These are phyloP conservation scores for Triadica sebifera DNA, from an alignment of 345 rosid species.

Conservation along the genomic window DNA sequence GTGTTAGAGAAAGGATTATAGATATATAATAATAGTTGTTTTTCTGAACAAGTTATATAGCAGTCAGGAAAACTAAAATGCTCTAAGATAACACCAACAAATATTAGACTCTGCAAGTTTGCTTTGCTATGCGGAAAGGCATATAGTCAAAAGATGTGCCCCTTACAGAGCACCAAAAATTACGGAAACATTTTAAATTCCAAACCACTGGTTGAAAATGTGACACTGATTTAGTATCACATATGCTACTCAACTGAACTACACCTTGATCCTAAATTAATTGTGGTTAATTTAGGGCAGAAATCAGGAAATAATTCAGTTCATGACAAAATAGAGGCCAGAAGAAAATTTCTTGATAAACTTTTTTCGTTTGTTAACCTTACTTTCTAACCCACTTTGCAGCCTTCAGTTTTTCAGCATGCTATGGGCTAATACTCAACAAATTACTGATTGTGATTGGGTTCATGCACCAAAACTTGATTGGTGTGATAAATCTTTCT, in stretches of 20 bases:
- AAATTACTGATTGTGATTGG: not conserved
- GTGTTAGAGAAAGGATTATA: not conserved
- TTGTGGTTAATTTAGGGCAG: not conserved
- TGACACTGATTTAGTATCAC: not conserved
- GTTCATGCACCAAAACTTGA: not conserved
- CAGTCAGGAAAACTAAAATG: not conserved
- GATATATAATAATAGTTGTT: not conserved
- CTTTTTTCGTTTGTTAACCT: not conserved
- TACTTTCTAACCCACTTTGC: not conserved
- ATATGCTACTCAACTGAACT: not conserved
- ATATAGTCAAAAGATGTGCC: not conserved
- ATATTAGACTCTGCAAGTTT: not conserved
- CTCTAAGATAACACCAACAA: not conserved
- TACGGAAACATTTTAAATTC: not conserved
- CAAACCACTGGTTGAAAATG: not conserved
- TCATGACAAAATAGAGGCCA: not conserved
- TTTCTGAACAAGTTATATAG: not conserved
- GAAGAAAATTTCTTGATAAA: not conserved
- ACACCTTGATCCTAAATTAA: not conserved
- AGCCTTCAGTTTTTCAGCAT: not conserved
- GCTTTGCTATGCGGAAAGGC: not conserved
- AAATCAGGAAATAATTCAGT: not conserved
- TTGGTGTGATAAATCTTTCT: not conserved
- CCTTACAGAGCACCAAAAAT: not conserved
- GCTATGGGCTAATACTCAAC: slow-evolving; percentile 1